Evolutionary conservation across 345 rosid genomes (phyloP).

Genomic region (Xanthoceras sorbifolium): DNA sequence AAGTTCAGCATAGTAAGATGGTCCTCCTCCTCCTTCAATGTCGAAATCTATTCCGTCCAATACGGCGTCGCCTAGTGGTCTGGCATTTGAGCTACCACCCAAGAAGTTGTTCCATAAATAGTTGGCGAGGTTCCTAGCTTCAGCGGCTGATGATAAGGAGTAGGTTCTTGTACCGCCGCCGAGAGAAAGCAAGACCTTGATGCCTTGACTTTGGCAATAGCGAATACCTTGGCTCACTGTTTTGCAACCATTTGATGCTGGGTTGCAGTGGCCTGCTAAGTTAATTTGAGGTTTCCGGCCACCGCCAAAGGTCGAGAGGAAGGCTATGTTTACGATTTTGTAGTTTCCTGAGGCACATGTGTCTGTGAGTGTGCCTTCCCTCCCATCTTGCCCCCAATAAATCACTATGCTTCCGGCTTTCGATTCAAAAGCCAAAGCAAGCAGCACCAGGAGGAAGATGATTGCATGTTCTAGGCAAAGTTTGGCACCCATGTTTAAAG

Average conservation of each 20-base stretch:
- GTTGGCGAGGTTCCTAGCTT: constrained; percentile 17
- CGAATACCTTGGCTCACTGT: constrained; percentile 3
- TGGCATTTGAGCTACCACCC: constrained; percentile 6
- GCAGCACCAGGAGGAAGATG: background rate
- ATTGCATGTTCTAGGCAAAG: background rate
- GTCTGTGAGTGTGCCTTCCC: constrained; percentile 1
- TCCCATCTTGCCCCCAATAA: constrained; percentile 26
- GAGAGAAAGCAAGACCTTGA: constrained; percentile 35
- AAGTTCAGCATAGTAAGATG: constrained; percentile 8
- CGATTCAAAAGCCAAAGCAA: background rate
- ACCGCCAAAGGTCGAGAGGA: constrained; percentile 25
- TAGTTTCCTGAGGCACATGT: constrained; percentile 20
- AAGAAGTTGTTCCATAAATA: constrained; percentile 21
- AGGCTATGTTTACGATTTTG: constrained; percentile 26
- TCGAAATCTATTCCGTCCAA: constrained; percentile 23
- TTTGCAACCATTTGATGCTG: constrained; percentile 13
- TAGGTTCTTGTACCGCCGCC: constrained; percentile 22
- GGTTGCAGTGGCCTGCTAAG: constrained; percentile 34
- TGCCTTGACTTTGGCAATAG: constrained; percentile 24
- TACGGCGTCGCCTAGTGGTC: constrained; percentile 18
- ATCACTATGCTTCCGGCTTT: constrained; percentile 6
- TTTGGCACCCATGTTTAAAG: background rate
- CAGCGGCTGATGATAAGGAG: constrained; percentile 13
- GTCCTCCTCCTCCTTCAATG: constrained; percentile 7
- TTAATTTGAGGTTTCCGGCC: constrained; percentile 19